phyloP scores from a whole-genome alignment of 2,329 filamentous ascomycete genomes.

The Colletotrichum tropicicola region DNA sequence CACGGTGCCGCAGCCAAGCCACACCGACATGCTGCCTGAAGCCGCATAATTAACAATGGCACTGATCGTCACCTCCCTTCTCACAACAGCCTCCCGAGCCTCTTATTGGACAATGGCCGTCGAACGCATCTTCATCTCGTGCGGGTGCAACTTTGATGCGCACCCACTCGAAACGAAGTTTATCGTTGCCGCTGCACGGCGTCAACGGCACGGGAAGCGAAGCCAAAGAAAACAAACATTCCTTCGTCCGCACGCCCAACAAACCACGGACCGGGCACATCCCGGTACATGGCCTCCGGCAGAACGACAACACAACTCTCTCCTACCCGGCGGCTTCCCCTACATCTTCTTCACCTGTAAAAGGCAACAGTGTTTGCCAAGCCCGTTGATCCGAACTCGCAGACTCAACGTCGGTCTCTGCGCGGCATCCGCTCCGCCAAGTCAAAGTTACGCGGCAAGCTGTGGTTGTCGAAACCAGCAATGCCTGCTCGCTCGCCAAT shows the following conservation, averaged over 20 bases:
- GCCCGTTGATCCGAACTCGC: constrained; percentile 3
- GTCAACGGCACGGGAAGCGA: background rate
- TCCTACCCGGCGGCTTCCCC: background rate
- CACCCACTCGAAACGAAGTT: constrained; percentile 5
- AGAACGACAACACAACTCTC: background rate
- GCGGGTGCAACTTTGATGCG: background rate
- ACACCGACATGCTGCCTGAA: constrained; percentile 1
- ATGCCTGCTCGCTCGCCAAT: no score
- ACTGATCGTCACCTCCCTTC: background rate
- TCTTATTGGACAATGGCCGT: constrained; percentile 12
- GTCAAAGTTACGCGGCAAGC: no score
- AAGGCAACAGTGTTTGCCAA: background rate
- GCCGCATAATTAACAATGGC: background rate
- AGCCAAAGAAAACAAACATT: constrained; percentile 6
- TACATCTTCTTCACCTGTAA: background rate
- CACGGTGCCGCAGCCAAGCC: constrained; percentile 13
- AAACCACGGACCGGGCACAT: background rate
- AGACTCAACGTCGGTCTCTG: background rate
- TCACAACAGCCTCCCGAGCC: background rate
- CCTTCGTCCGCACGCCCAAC: constrained; percentile 3
- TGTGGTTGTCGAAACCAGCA: background rate
- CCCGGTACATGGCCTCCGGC: background rate
- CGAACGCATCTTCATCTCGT: background rate
- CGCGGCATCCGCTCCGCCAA: background rate
- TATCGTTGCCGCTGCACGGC: background rate